Conservation (phyloP, 2,329 filamentous ascomycete species). For the Ceratocystis cacaofunesta region DNA sequence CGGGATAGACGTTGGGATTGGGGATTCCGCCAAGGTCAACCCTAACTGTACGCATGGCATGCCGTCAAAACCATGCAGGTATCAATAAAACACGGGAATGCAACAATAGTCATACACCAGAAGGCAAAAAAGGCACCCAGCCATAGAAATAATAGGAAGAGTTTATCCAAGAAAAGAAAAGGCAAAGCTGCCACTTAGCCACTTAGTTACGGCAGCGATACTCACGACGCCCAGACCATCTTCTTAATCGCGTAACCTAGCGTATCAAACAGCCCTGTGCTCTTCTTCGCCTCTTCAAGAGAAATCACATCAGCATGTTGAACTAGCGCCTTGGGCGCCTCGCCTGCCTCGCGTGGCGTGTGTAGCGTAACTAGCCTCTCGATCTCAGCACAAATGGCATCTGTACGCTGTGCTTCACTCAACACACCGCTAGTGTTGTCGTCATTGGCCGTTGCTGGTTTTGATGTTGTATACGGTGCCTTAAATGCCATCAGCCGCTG, state of each 20-base stretch:
- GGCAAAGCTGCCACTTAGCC: too few relatives aligned
- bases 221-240: constrained; percentile 59
- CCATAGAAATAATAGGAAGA: neutral
- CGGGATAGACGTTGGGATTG: neutral
- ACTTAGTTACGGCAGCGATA: neutral
- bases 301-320: constrained; percentile 61
- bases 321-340: constrained; percentile 33
- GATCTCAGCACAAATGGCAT: constrained; percentile 60
- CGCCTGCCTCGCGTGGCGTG: constrained; percentile 29
- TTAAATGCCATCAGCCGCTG: constrained; percentile 39
- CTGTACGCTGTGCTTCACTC: constrained; percentile 41
- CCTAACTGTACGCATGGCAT: neutral
- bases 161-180: neutral
- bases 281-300: constrained; percentile 69
- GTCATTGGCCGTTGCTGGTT: constrained; percentile 37
- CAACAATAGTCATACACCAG: neutral
- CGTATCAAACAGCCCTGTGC: constrained; percentile 73
- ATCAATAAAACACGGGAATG: constrained; percentile 3
- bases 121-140: neutral
- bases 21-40: neutral
- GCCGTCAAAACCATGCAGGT: neutral
- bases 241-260: constrained; percentile 84
- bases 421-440: constrained; percentile 27
- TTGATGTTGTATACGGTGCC: constrained; percentile 39
- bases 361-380: constrained; percentile 44